Percentiles rank a stretch among this genome's conserved stretches.
Evolutionary conservation across 176 grass and related monocot species (phyloP).

Genomic region (Eleusine coracana): DNA sequence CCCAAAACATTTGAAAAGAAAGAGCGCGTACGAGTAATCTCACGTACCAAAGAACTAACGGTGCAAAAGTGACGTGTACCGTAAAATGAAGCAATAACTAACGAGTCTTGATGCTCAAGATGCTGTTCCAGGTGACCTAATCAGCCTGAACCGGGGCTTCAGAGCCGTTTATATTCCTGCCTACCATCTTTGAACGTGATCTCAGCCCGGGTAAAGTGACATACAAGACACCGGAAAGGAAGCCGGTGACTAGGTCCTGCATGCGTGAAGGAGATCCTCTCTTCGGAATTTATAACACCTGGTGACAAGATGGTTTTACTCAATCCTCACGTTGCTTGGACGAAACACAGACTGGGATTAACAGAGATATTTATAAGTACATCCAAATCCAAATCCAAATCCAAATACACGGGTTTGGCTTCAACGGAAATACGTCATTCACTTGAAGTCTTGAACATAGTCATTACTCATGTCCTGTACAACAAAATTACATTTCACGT

Average conservation of each 20-base stretch:
- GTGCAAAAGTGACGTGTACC: slow-evolving; percentile 36
- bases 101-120: slow-evolving; percentile 28
- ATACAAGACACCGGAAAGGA: slow-evolving; percentile 23
- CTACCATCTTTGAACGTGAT: slow-evolving; percentile 45
- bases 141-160: slow-evolving; percentile 7
- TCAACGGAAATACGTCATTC: background rate
- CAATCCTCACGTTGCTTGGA: background rate
- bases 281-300: background rate
- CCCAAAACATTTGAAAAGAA: slow-evolving; percentile 9
- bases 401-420: background rate
- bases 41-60: background rate
- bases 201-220: slow-evolving; percentile 26
- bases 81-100: background rate
- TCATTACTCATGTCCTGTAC: background rate
- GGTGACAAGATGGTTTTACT: background rate
- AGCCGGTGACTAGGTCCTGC: background rate
- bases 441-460: background rate
- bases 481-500: background rate
- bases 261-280: slow-evolving; percentile 8
- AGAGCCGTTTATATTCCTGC: slow-evolving; percentile 30
- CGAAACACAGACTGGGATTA: background rate
- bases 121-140: slow-evolving; percentile 17
- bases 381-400: background rate
- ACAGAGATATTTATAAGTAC: background rate
- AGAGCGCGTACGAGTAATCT: background rate